Percentiles rank a stretch among this genome's conserved stretches.
phyloP scores from a whole-genome alignment of 352 stramenopile genomes.

The Pythium rhizo-oryzae region DNA sequence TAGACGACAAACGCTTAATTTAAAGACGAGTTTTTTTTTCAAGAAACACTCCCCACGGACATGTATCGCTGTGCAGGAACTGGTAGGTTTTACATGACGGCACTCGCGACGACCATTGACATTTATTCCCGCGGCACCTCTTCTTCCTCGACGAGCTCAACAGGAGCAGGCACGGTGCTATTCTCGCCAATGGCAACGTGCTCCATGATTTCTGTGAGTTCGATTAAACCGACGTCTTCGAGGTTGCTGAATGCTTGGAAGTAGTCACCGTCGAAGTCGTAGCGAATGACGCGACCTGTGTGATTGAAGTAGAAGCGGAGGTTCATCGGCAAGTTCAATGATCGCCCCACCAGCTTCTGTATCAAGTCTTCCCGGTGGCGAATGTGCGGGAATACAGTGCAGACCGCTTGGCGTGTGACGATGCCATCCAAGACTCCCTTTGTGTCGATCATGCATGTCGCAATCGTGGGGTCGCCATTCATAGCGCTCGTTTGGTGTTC shows the following conservation, averaged over 20 bases:
- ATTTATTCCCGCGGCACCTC: not conserved
- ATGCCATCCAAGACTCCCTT: constrained; percentile 6
- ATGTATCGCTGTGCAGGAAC: not conserved
- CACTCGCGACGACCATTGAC: not conserved
- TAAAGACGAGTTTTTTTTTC: constrained; percentile 8
- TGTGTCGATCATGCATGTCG: constrained; percentile 14
- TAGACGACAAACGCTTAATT: constrained; percentile 16
- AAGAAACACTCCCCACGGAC: not conserved
- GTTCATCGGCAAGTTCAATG: constrained; percentile 8
- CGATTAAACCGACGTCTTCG: constrained; percentile 15
- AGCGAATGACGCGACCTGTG: constrained; percentile 7
- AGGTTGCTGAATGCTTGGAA: constrained; percentile 13
- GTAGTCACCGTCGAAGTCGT: constrained; percentile 24
- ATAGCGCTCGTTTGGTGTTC: not conserved
- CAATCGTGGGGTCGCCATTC: not conserved
- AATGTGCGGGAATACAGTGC: constrained; percentile 16
- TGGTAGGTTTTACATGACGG: not conserved
- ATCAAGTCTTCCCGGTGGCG: constrained; percentile 12
- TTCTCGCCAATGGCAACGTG: constrained; percentile 22
- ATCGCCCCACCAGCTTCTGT: constrained; percentile 8
- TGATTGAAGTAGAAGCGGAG: constrained; percentile 23
- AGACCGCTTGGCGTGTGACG: constrained; percentile 12
- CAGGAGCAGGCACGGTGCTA: constrained; percentile 1
- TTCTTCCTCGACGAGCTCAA: constrained; percentile 7
- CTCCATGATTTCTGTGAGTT: constrained; percentile 20